These are phyloP conservation scores for Sporisorium iseilematis-ciliati DNA, from an alignment of 1,284 basidiomycete genomes.

Conservation along the genomic window DNA sequence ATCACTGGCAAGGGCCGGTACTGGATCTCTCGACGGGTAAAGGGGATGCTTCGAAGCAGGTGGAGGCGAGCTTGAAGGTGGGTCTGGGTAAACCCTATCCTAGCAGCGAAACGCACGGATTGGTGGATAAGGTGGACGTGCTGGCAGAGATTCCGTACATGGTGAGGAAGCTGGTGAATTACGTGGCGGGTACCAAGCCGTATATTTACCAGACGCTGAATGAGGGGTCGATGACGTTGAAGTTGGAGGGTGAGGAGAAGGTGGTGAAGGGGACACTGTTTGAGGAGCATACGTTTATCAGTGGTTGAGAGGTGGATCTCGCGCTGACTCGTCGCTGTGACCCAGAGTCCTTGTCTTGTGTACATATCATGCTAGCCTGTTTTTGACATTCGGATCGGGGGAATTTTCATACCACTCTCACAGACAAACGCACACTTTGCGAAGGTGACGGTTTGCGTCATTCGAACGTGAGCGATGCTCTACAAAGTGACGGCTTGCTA, in stretches of 20 bases:
- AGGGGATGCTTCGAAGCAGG: slow-evolving; percentile 36
- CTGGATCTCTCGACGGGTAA: slow-evolving; percentile 66
- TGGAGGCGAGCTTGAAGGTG: slow-evolving; percentile 50
- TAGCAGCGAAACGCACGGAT: slow-evolving; percentile 73
- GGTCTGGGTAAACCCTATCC: slow-evolving; percentile 62
- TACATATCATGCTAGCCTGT: background rate
- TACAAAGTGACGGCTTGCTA: no score
- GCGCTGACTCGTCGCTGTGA: no score
- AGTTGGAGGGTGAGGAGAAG: slow-evolving; percentile 68
- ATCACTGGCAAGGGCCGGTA: slow-evolving; percentile 82
- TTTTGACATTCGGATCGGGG: background rate
- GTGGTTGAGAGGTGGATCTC: slow-evolving; percentile 22
- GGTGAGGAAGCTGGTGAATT: slow-evolving; percentile 87
- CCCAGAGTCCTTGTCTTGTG: no score
- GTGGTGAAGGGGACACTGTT: slow-evolving; percentile 80
- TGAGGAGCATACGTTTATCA: slow-evolving; percentile 90
- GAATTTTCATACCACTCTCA: background rate
- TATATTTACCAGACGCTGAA: slow-evolving; percentile 94
- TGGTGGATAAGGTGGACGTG: slow-evolving; percentile 97
- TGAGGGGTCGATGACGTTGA: slow-evolving; percentile 78
- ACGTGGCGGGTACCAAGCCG: slow-evolving; percentile 90
- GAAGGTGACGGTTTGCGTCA: no score
- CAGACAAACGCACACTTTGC: background rate
- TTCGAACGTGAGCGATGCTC: no score
- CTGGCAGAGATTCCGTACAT: slow-evolving; percentile 95